Base-by-base conservation (phyloP, 192 early-diverging fungal species). In the Umbelopsis sp. region DNA sequence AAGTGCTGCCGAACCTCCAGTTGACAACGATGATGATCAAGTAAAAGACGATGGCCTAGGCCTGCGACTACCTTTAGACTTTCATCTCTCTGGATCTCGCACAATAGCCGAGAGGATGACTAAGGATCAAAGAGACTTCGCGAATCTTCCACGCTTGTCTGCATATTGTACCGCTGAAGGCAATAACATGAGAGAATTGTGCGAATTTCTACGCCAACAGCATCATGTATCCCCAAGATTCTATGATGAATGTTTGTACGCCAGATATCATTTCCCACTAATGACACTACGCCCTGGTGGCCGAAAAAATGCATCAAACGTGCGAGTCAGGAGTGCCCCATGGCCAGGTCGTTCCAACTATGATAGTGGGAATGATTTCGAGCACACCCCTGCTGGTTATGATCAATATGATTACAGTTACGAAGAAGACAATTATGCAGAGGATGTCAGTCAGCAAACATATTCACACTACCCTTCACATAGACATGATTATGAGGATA, bases 151-250 rank as follows among this genome's bases (percentile, higher is more conserved):
- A 12, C 79, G 92, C 73, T 91, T 90, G 26, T 90, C 91, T 6
- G 92, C 90, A 9, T 94, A 92, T 66, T 94, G 92, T 66, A 91
- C 89, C 14, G 89, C 91, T 22, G 89, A 91, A 71, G 86, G 82
- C 1, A 88, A 88, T 53, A 74, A 85, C 71, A 62, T 84, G 25
- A 75, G 77, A 44, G 62, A 77, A 24, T 69, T 89, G 10, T 62
- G 76, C 10, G 45, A 75, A 11, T 86, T 84, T 51, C 71, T 89
- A 34, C 81, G 77, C 34, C 70, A 73, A 24, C 78, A 79, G 6
- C 86, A 88, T 62, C 75, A 80, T 49, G 86, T 86, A 20, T 65
- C 80, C 10, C 84, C 90, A 62, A 67, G 87, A 14, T 70, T 81
- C 34, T 85, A 82, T 67, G 84, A 84, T 70, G 85, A 87, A 69